Base-by-base conservation (phyloP, 108 stramenopile genomes). In the Nitzschia sp. region DNA sequence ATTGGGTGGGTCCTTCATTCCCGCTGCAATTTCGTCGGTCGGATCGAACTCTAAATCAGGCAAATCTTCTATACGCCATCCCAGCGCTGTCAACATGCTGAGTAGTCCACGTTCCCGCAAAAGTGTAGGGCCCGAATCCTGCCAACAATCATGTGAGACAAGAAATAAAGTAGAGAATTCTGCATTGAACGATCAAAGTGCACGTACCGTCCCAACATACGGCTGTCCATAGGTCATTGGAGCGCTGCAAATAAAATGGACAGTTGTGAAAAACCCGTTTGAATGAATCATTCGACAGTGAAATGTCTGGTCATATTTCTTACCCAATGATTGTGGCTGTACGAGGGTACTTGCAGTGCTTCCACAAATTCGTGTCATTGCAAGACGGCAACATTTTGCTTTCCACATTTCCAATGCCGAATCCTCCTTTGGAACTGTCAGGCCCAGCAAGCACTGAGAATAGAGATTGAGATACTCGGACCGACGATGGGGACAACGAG, bases 221-320 rank as follows among this genome's bases (percentile, higher is more conserved):
- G 95, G 95, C 57, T 96, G 95, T 5, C 95, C 95, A 57, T 84
- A 94, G 23, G 95, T 94, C 91, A 94, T 92, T 30, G 95, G 95
- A 54, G 89, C 92, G 25, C 91, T 85, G 61, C 18, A 38, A 53
- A 27, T 49, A 27, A n/a, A n/a, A n/a, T n/a, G n/a, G n/a, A n/a
- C n/a, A n/a, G n/a, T n/a, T n/a, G n/a, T n/a, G n/a, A n/a, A n/a
- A n/a, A n/a, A n/a, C n/a, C n/a, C n/a, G n/a, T n/a, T n/a, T n/a
- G n/a, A n/a, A n/a, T n/a, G n/a, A n/a, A n/a, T n/a, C 38, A 42
- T 42, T 13, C n/a, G 55, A 21, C 23, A 9, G n/a, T 27, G 13
- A 46, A 29, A 4, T 1, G 0, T 26, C 45, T 61, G 72, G 38
- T 51, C 27, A 29, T 30, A 0, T 5, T 51, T 51, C 77, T 24